Conservation (phyloP, 164 flowering plant species). For the Piper betle region DNA sequence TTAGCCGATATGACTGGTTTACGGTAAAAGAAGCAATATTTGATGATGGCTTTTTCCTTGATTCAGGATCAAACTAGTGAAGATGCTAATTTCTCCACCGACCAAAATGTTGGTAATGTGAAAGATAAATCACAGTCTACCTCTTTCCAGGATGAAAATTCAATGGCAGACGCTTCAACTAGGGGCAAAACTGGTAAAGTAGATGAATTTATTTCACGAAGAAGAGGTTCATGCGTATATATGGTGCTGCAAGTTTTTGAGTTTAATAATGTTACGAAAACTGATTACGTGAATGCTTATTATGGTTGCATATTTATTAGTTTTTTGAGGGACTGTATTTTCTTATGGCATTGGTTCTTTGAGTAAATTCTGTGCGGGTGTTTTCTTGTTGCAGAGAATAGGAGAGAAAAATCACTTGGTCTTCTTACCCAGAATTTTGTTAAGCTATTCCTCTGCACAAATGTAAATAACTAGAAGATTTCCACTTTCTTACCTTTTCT, state of each 20-base stretch:
- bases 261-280: no score
- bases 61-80: not conserved
- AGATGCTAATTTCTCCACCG: not conserved
- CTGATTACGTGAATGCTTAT: no score
- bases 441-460: constrained; percentile 74
- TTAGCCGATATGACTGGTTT: no score
- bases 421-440: constrained; percentile 87
- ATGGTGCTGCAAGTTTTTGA: no score
- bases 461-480: constrained; percentile 24
- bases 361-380: no score
- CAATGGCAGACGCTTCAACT: not conserved
- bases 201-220: no score
- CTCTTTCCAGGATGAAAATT: not conserved
- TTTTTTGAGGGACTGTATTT: no score
- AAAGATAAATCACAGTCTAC: not conserved
- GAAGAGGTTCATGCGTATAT: no score
- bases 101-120: not conserved
- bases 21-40: no score
- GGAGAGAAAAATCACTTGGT: constrained; percentile 86
- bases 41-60: not conserved
- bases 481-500: not conserved
- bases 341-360: no score
- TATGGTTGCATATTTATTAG: no score
- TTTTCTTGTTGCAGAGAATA: constrained; percentile 37
- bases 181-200: not conserved